Conservation (phyloP, 176 grass and related monocot species). For the Carex kokanica region DNA sequence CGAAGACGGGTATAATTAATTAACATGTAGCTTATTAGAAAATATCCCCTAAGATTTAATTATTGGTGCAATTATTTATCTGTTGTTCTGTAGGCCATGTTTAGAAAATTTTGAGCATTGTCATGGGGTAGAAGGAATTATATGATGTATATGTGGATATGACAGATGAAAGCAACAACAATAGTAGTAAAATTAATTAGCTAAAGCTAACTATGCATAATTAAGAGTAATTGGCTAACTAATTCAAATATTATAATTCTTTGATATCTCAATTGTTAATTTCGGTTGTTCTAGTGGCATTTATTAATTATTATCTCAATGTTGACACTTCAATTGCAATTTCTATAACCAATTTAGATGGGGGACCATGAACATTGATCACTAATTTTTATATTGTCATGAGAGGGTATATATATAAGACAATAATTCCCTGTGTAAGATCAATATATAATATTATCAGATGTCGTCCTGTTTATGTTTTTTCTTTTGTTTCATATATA, state of each 20-base stretch:
- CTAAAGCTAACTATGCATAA: constrained; percentile 18
- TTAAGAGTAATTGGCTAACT: constrained; percentile 15
- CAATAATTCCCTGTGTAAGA: background rate
- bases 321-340: background rate
- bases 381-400: background rate
- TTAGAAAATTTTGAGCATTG: background rate
- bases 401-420: background rate
- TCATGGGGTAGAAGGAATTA: constrained; percentile 6
- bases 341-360: constrained; percentile 1
- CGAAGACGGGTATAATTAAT: background rate
- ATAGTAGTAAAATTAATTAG: background rate
- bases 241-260: background rate
- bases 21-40: background rate
- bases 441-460: background rate
- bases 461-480: background rate
- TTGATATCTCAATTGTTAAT: background rate
- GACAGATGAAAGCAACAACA: constrained; percentile 23
- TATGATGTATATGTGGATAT: constrained; percentile 21
- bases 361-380: background rate
- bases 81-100: background rate
- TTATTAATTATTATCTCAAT: background rate
- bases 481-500: background rate
- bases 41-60: background rate
- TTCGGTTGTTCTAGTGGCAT: background rate
- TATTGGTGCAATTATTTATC: background rate